phyloP scores from a whole-genome alignment of 2,329 filamentous ascomycete species.

The Peltaster fructicola region DNA sequence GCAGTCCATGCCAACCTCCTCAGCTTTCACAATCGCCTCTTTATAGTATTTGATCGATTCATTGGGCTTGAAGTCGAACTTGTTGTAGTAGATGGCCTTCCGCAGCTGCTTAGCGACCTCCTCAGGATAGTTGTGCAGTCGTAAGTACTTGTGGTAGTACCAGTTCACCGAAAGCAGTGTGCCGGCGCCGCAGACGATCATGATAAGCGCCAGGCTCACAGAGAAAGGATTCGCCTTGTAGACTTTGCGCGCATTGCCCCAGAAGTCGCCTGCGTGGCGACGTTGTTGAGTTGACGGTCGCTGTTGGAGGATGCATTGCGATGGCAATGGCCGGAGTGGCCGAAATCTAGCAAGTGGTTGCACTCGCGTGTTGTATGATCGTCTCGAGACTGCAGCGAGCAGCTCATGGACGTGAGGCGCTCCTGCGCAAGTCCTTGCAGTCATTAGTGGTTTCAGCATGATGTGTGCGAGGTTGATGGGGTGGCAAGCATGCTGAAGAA shows the following conservation, averaged over 20 bases:
- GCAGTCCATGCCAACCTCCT: constrained; percentile 61
- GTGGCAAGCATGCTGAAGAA: too few species aligned
- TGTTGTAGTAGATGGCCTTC: constrained; percentile 71
- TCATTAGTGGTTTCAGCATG: too few species aligned
- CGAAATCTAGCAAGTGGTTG: too few species aligned
- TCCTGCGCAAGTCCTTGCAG: too few species aligned
- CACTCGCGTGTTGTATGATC: too few species aligned
- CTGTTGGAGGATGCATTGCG: constrained; percentile 5
- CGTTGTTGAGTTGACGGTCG: constrained; percentile 6
- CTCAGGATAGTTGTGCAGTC: constrained; percentile 44
- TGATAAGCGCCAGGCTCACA: constrained; percentile 17
- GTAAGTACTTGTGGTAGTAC: constrained; percentile 30
- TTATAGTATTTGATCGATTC: constrained; percentile 71
- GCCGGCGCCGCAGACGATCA: constrained; percentile 22
- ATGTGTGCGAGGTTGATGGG: too few species aligned
- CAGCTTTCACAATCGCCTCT: constrained; percentile 55
- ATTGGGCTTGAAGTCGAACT: constrained; percentile 54
- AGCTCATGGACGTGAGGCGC: constrained; percentile 3
- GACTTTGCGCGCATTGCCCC: constrained; percentile 16
- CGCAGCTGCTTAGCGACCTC: constrained; percentile 62
- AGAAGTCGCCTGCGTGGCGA: constrained; percentile 10
- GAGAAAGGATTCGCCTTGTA: constrained; percentile 22
- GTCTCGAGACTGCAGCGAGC: too few species aligned
- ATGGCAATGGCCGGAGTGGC: too few species aligned
- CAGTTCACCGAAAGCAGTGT: constrained; percentile 27